Evolutionary conservation across 2,329 filamentous ascomycete species (phyloP).

Genomic region (Apiospora pterosperma): DNA sequence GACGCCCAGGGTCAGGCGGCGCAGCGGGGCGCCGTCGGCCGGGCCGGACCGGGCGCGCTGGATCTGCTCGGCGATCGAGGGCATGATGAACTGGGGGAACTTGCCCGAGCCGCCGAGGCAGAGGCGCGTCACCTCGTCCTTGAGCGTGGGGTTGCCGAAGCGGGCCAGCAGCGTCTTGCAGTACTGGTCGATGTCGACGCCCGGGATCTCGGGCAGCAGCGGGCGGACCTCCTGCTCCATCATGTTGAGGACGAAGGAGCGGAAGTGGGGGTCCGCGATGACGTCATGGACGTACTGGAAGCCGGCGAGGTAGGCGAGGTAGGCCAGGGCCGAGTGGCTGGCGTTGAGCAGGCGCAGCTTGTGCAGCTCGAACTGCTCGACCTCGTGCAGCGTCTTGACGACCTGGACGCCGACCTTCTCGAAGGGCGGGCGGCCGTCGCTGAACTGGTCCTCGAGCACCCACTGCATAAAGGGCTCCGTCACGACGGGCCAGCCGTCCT

Average conservation of each 20-base stretch:
- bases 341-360: conserved; percentile 54
- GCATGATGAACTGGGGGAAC: conserved; percentile 50
- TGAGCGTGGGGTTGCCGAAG: conserved; percentile 54
- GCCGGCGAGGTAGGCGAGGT: conserved; percentile 47
- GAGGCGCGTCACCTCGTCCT: conserved; percentile 50
- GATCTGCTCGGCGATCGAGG: conserved; percentile 43
- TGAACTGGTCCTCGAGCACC: conserved; percentile 52
- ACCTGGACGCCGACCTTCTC: conserved; percentile 52
- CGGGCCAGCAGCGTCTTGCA: conserved; percentile 50
- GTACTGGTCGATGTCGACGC: conserved; percentile 49
- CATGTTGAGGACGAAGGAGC: conserved; percentile 49
- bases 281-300: conserved; percentile 54
- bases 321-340: conserved; percentile 49
- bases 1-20: conserved; percentile 44
- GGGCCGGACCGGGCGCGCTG: conserved; percentile 23
- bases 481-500: conserved; percentile 51
- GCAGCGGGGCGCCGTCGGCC: conserved; percentile 32
- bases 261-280: conserved; percentile 44
- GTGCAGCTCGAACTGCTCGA: conserved; percentile 54
- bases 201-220: conserved; percentile 44
- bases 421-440: conserved; percentile 47
- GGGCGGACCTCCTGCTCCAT: conserved; percentile 54
- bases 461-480: conserved; percentile 56
- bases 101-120: conserved; percentile 51
- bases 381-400: conserved; percentile 46